Evolutionary conservation across 2,329 filamentous ascomycete genomes (phyloP), one percentile per base, ranked within the genome.

Genomic region (Beauveria asiatica): DNA sequence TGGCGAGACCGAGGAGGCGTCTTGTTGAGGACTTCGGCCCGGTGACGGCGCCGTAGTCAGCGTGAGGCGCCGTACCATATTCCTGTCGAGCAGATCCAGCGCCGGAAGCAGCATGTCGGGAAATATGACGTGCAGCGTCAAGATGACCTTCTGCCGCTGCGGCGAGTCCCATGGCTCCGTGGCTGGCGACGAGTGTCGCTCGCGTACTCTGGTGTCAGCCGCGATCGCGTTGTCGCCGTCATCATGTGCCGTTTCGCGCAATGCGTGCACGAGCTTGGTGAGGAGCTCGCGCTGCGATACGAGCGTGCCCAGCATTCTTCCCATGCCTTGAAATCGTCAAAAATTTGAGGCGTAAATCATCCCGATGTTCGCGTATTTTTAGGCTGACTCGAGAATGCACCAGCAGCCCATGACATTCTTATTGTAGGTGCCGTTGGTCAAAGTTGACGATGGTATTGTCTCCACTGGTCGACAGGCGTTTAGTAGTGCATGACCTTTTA

Each of bases 71-170:
- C 79, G 85, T 39, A 96, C 83, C 0, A 94, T 81, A 3, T 81
- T 76, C 27, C 90, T 83, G 72, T 99, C 94, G 1, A 99, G 80
- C 0, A 97, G 80, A 72, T 97, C 92, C 3, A 99, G 80, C 0
- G 93, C 91, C 3, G 91, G 89, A 1, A 97, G 84, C 2, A 97
- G 76, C 58, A 91, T 82, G 64, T 84, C 83, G 0, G 92, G 92
- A 68, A 95, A 95, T 16, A 97, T 76, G 39, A 91, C 88, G 74
- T 97, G 92, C 0, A 96, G 81, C 0, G 90, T 91, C 1, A 91
- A 76, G n/a, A 96, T 76, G 17, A 88, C 75, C 53, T 82, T 78
- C 1, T 79, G 75, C 61, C 77, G 71, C n/a, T 73, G 65, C 1
- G 70, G 65, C 3, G 44, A 57, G 57, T 45, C 64, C 63, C 23